Base-by-base conservation (phyloP, 2,329 filamentous ascomycete species). In the Raffaelea arxii region DNA sequence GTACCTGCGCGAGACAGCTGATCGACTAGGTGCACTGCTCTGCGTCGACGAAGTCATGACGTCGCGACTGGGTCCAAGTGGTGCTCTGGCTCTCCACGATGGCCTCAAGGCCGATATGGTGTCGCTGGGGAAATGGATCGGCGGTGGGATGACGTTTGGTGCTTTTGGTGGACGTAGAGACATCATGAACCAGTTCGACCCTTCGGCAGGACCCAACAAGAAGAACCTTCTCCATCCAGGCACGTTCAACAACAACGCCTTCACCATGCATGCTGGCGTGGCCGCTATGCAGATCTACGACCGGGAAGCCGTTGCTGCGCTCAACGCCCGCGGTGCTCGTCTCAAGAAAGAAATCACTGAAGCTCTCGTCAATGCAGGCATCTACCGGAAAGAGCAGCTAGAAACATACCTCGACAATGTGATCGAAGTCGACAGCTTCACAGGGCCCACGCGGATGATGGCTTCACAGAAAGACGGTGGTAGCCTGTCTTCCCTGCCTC, bases 31-130 rank as follows among this genome's bases (percentile, higher is more conserved):
- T 5, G 49, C 51, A 1, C 46, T 86, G 0, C 69, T 86, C 50
- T 77, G 86, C 38, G 64, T 82, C n/a, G 82, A 86, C 58, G 82
- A 86, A 60, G 81, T 86, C 12, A 81, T 84, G 71, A 82, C 80
- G 0, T 81, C 77, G 4, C 70, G 81, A 2, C 63, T 84, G 25
- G 59, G 66, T 21, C 62, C 62, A 3, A 63, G 68, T 14, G 78
- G 80, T 0, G 59, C 77, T 2, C 65, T 63, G 1, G 75, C 80
- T 50, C 70, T 74, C 0, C 75, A 76, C 0, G 80, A n/a, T n/a
- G n/a, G 77, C 0, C 79, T 79, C 59, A 79, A 80, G 77, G 50
- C 73, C 0, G 75, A 78, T 55, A 54, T 78, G 19, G 71, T 67
- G 24, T 74, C 73, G 0, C 52, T 79, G 9, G 77, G 78, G 1